Evolutionary conservation across 106 monocot species (phyloP).

Genomic region (Alisma plantagoaquatica): DNA sequence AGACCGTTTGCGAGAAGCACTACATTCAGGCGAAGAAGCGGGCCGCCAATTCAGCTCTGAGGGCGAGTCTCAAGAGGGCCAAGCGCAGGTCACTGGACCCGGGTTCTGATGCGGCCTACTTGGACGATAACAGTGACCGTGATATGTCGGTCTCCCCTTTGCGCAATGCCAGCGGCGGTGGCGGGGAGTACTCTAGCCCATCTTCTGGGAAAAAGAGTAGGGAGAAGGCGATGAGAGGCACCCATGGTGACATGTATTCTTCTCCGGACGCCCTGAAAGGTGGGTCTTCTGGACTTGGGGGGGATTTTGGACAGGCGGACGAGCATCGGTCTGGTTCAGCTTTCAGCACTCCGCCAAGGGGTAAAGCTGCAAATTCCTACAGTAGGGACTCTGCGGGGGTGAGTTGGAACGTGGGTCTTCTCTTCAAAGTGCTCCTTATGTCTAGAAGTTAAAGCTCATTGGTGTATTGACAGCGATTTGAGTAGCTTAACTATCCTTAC

Average conservation of each 20-base stretch:
- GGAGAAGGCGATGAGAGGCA: constrained; percentile 29
- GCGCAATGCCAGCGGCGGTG: constrained; percentile 16
- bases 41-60: constrained; percentile 75
- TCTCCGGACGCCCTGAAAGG: no score
- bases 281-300: constrained; percentile 3
- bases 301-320: no score
- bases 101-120: no score
- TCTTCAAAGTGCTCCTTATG: no score
- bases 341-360: constrained; percentile 8
- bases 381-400: constrained; percentile 28
- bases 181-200: constrained; percentile 8
- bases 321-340: constrained; percentile 6
- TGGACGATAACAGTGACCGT: no score
- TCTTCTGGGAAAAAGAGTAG: constrained; percentile 27
- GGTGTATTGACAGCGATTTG: no score
- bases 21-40: constrained; percentile 97
- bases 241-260: no score
- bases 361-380: constrained; percentile 22
- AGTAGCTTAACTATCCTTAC: no score
- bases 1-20: constrained; percentile 99
- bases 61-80: constrained; percentile 43
- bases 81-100: constrained; percentile 9
- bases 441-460: no score
- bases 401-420: no score
- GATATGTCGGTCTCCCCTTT: constrained; percentile 26